Base-by-base conservation (phyloP, 495 filamentous ascomycete genomes). In the Lasiosphaeria hispida region DNA sequence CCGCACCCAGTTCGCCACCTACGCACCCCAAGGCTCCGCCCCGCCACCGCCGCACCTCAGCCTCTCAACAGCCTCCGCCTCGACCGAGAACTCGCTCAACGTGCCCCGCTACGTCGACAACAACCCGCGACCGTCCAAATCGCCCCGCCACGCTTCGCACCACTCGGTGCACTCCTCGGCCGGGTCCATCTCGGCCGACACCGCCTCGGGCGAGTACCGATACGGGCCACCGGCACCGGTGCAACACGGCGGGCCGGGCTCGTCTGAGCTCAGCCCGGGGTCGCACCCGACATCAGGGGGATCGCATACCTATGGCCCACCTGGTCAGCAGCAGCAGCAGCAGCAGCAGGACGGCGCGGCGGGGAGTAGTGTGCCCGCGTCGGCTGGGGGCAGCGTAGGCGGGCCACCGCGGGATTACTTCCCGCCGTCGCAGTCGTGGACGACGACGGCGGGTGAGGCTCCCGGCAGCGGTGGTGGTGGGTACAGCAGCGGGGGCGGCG, bases 71-170 rank as follows among this genome's bases (percentile, higher is more conserved):
- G 70, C 75, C 18, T 63, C 76, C 13, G 71, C 74, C 6, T 71
- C 75, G 10, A 62, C 70, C 5, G 67, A 74, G 62, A 67, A 66
- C 62, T 67, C 68, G 38, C 68, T 79, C 55, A 75, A 71, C 61
- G 67, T 77, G 35, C 72, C 73, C 18, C 69, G 76, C 52, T 80
- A 79, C 62, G 71, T 82, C 33, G 78, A 81, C 62, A 75, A 66
- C 54, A 82, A 83, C 60, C 78, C 80, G 11, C 74, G 80, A 11
- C 80, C 80, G 14, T 65, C 77, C 43, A 83, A 83, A 63, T 79
- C 74, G 52, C 78, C 80, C 8, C 72, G 80, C 14, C 79, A 81
- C 60, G 70, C 68, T n/a, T 75, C 70, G 66, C 76, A 75, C 67
- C 77, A 72, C 59, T 78, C 77, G 13, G 64, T 75, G 13, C 71